Evolutionary conservation across 2,329 filamentous ascomycete genomes (phyloP), one percentile per base, ranked within the genome.

Genomic region (Cordyceps javanica): DNA sequence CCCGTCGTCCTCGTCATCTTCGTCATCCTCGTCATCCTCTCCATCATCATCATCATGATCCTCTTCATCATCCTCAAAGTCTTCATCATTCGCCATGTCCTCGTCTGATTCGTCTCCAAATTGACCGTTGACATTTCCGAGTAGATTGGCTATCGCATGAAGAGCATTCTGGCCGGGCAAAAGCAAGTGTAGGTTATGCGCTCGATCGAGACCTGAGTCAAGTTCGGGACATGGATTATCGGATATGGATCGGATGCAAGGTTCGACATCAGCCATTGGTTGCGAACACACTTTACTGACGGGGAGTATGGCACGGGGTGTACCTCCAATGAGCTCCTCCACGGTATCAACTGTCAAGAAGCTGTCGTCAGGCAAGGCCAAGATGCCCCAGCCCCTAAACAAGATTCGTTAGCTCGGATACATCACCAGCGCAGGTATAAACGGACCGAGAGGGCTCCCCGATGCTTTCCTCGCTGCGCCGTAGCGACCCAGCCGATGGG

Each of bases 361-460:
- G 59, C 70, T 73, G 53, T 69, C 72, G 34, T 73, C 70, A 0
- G 74, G 72, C 7, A 82, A 63, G 7, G 77, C 71, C 41, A 81
- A 65, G 10, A 81, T 71, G 7, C 79, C 78, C 80, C 80, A 82
- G 1, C 77, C 79, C 53, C 70, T 72, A 62, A 53, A 46, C 11
- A 23, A 46, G 5, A 14, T 21, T 26, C 13, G 25, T 60, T 39
- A 59, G 57, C 11, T 44, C 36, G 19, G 13, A 21, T 19, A 34
- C n/a, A 21, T 41, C 16, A 23, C 9, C 13, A 1, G 16, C 5
- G 5, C 3, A 19, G 2, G 11, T 30, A 23, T 11, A 23, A 38
- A 55, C 64, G 60, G 61, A 69, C 66, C 64, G 66, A 6, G 71
- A 71, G 2, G 59, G 52, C 19, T 61, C 59, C 11, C 65, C 65